Base-by-base conservation (phyloP, 345 rosid genomes). In the Geranium rotundifolium region DNA sequence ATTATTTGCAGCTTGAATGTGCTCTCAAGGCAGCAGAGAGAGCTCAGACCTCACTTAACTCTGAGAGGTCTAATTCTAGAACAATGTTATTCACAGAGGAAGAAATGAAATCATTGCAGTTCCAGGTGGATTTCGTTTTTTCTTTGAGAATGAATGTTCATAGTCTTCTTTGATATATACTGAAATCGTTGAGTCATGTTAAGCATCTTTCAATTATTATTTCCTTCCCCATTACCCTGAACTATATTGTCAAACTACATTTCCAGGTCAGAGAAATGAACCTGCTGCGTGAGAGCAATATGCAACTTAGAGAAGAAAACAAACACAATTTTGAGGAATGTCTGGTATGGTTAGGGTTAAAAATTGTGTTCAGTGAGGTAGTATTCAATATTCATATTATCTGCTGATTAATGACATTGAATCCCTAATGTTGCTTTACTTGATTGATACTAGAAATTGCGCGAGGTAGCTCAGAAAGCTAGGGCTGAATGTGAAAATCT, bases 251-350 rank as follows among this genome's bases (percentile, higher is more conserved):
- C 17, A 17, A 59, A 61, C 63, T 63, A 31, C 62, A 52, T 66
- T 23, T 72, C 63, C 81, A 93, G 99, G 86, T 88, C 61, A 79
- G 84, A 74, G 99, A 93, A 77, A 76, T 88, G 78, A 93, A 80
- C 75, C 76, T 90, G 69, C 89, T 93, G 70, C 97, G 96, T 46
- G 99, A 90, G 80, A 93, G 95, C 81, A 90, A 93, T 69, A 64
- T 86, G 78, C 99, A 93, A 71, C 88, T 93, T 62, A 86, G 96
- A 72, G 99, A 90, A 73, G 99, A 93, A 81, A 93, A 90, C 76
- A 93, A 82, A 76, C 85, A 93, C 77, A 93, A 88, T 82, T 90
- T 93, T 71, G 96, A 86, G 73, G 97, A 90, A 76, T 86, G 96
- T 77, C 90, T 86, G 92, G 97, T 93, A 70, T 58, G 15, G 12